Percentiles rank a stretch among this genome's conserved stretches.
Conservation (phyloP, 768 basidiomycete species). For the Austroboletus festivus region DNA sequence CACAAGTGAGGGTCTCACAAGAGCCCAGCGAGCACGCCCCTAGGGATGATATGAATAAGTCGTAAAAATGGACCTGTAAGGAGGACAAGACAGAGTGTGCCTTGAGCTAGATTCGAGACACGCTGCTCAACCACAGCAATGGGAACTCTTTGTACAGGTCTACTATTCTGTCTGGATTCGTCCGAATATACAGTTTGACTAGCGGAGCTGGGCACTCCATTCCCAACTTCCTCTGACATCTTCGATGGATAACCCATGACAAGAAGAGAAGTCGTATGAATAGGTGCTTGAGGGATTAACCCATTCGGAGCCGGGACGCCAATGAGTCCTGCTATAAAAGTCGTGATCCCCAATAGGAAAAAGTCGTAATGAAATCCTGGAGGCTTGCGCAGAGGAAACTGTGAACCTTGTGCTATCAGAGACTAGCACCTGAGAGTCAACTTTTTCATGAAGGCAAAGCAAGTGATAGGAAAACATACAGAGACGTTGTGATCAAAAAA, state of each 20-base stretch:
- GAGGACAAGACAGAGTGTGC: constrained; percentile 72
- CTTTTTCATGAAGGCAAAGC: not conserved
- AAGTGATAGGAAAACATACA: constrained; percentile 35
- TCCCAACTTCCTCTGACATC: constrained; percentile 38
- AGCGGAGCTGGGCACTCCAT: not conserved
- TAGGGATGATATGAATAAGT: constrained; percentile 73
- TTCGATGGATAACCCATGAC: constrained; percentile 53
- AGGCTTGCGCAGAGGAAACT: constrained; percentile 88
- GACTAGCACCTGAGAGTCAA: constrained; percentile 46
- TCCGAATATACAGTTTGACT: constrained; percentile 1
- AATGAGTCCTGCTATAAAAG: constrained; percentile 83
- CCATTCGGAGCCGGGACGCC: constrained; percentile 87
- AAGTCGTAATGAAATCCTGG: constrained; percentile 87
- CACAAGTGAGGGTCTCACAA: constrained; percentile 51
- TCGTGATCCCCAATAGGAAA: constrained; percentile 86
- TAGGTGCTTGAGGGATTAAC: constrained; percentile 83
- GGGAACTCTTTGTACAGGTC: constrained; percentile 49
- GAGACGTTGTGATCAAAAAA: constrained; percentile 96
- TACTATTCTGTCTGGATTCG: constrained; percentile 8
- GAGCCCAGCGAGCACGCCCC: constrained; percentile 80
- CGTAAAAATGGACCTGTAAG: constrained; percentile 82
- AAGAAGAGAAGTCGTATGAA: constrained; percentile 83
- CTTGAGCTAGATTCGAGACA: constrained; percentile 88
- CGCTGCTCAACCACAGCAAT: constrained; percentile 86
- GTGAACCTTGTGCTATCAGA: constrained; percentile 85